Evolutionary conservation across 495 filamentous ascomycete genomes (phyloP).

Genomic region (Symbiotaphrina buchneri): DNA sequence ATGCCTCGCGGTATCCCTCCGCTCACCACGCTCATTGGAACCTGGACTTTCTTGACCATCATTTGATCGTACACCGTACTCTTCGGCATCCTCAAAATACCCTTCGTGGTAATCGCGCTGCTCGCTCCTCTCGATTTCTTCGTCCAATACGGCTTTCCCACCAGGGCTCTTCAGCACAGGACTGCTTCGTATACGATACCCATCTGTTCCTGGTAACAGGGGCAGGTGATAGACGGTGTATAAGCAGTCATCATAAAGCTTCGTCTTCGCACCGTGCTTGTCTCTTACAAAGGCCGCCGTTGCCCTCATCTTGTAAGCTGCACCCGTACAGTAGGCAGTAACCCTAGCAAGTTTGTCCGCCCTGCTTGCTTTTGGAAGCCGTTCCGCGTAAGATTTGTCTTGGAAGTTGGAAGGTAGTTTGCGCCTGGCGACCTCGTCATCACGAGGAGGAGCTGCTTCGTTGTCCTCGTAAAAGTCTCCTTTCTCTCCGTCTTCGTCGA

Average conservation of each 20-base stretch:
- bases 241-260: conserved; percentile 96
- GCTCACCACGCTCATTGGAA: conserved; percentile 15
- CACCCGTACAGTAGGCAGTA: conserved; percentile 91
- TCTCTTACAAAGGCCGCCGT: conserved; percentile 74
- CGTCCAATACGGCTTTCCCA: conserved; percentile 77
- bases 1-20: too few relatives aligned
- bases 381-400: conserved; percentile 83
- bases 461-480: conserved; percentile 32
- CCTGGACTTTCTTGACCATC: conserved; percentile 21
- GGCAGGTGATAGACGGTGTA: conserved; percentile 92
- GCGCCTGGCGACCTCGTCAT: conserved; percentile 52
- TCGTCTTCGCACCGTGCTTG: conserved; percentile 79
- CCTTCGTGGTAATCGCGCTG: conserved; percentile 74
- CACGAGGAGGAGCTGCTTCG: conserved; percentile 45
- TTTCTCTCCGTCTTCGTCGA: conserved; percentile 13
- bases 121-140: conserved; percentile 92
- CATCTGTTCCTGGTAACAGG: conserved; percentile 60
- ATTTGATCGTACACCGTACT: conserved; percentile 9
- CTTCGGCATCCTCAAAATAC: conserved; percentile 36
- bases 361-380: conserved; percentile 71
- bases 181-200: conserved; percentile 70
- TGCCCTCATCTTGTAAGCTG: conserved; percentile 70
- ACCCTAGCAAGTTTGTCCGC: conserved; percentile 74
- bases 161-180: conserved; percentile 82
- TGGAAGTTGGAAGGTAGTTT: conserved; percentile 32